Conservation (phyloP, 768 basidiomycete species). For the Leccinum subgranulosum region DNA sequence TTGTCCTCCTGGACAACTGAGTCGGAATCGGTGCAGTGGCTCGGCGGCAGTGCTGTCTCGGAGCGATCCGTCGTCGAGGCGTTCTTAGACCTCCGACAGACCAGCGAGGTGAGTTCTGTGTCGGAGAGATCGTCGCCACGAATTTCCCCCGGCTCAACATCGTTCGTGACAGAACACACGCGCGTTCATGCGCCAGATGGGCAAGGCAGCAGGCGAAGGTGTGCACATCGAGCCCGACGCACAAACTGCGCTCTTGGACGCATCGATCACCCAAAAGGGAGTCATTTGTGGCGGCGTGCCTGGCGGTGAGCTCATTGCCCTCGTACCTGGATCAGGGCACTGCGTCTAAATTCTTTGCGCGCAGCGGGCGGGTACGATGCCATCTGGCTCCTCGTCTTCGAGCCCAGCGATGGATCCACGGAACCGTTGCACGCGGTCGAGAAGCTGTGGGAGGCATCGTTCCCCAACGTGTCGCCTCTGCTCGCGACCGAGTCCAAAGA, state of each 20-base stretch:
- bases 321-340: background rate
- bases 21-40: conserved; percentile 43
- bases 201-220: conserved; percentile 48
- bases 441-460: conserved; percentile 57
- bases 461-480: conserved; percentile 66
- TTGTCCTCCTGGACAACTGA: background rate
- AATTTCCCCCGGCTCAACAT: background rate
- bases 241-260: conserved; percentile 81
- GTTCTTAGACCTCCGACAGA: conserved; percentile 55
- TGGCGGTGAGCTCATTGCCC: conserved; percentile 61
- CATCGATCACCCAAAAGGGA: conserved; percentile 73
- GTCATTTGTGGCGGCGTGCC: conserved; percentile 95
- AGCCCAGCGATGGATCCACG: conserved; percentile 46
- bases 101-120: conserved; percentile 49
- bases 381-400: conserved; percentile 86
- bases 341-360: background rate
- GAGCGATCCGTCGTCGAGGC: conserved; percentile 42
- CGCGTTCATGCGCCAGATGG: conserved; percentile 80
- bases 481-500: conserved; percentile 66
- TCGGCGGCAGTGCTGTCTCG: background rate
- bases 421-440: conserved; percentile 63
- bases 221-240: conserved; percentile 90
- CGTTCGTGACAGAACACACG: conserved; percentile 60
- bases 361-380: conserved; percentile 97
- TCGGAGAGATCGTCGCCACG: background rate